Evolutionary conservation across 2,329 filamentous ascomycete species (phyloP), one percentile per base, ranked within the genome.

Genomic region (Leptographium wingfieldii): DNA sequence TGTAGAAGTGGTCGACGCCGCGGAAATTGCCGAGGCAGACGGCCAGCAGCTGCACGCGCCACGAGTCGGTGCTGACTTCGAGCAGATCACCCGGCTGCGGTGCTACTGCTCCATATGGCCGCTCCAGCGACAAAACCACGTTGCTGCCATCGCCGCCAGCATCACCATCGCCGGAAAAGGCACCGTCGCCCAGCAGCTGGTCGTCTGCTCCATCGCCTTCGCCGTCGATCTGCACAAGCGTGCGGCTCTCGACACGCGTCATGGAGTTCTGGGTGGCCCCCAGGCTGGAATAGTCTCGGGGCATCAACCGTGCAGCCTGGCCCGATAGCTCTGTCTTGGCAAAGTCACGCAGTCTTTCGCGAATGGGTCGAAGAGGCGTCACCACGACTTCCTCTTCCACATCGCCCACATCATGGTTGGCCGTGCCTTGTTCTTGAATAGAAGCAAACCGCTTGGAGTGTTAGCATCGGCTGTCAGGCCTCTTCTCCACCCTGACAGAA

Each of bases 1-100:
- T 76, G 67, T 82, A 83, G 67, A 78, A 82, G 67, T 83, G 79
- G 64, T 81, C 73, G 51, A 76, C 71, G 22, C 75, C 75, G 48
- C 77, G 74, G 63, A 79, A 74, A 58, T 71, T 74, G 16, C 80
- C 80, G 9, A 84, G 70, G 63, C 78, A 81, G 53, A 84, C 67
- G 14, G 75, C 81, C 53, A 84, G 71, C 19, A 80, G 63, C 5
- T 77, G 76, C 25, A 76, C 69, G 31, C 77, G 65, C 63, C 53
- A 67, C 49, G 64, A 61, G 33, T 66, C 61, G 3, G 65, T 62
- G 48, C 62, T 61, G 61, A 81, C 64, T 65, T 82, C 80, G 29
- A 83, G 71, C 53, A 83, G 68, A 63, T 82, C 80, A 51, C 80
- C 80, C 2, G 77, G 65, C 57, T 65, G 63, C 56, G 73, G 66